phyloP scores from a whole-genome alignment of 2,329 filamentous ascomycete genomes.

The Cryphonectria japonica region DNA sequence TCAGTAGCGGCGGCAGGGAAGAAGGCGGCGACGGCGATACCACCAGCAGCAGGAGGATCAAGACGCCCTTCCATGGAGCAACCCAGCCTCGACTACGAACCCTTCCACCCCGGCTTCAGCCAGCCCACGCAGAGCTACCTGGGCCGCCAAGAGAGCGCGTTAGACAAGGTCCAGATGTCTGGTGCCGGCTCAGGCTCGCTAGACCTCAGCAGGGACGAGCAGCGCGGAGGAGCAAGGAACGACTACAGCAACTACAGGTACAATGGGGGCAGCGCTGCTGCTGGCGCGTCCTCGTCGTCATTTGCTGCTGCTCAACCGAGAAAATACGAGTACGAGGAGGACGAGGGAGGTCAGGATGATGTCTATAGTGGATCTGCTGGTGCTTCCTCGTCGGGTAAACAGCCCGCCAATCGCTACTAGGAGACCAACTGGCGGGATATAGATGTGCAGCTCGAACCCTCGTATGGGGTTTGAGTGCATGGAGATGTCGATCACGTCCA shows the following conservation, averaged over 20 bases:
- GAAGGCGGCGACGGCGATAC: neutral
- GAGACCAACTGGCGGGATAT: neutral
- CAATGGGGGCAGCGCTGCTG: neutral
- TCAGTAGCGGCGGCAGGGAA: slow-evolving; percentile 15
- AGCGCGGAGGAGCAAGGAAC: neutral
- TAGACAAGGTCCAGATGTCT: slow-evolving; percentile 48
- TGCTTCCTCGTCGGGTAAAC: slow-evolving; percentile 25
- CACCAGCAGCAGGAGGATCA: neutral
- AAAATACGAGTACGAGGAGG: slow-evolving; percentile 24
- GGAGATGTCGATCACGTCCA: neutral
- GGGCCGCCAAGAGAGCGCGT: slow-evolving; percentile 46
- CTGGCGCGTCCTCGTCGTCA: slow-evolving; percentile 1
- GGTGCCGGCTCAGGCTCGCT: slow-evolving; percentile 37
- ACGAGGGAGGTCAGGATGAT: slow-evolving; percentile 12
- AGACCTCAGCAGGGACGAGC: slow-evolving; percentile 5
- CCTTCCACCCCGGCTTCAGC: slow-evolving; percentile 44
- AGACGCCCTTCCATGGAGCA: slow-evolving; percentile 37
- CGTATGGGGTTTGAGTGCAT: neutral
- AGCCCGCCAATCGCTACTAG: slow-evolving; percentile 31
- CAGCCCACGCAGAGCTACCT: slow-evolving; percentile 41
- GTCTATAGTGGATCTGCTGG: slow-evolving; percentile 17
- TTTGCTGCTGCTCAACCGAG: slow-evolving; percentile 8
- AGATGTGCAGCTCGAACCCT: neutral
- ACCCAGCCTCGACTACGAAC: slow-evolving; percentile 42
- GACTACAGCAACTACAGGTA: neutral